A percentile compares a stretch with the other conserved stretches of the same genome.
These are phyloP conservation scores for Petunia axillaris DNA, from an alignment of 257 asterid genomes.

Conservation along the genomic window DNA sequence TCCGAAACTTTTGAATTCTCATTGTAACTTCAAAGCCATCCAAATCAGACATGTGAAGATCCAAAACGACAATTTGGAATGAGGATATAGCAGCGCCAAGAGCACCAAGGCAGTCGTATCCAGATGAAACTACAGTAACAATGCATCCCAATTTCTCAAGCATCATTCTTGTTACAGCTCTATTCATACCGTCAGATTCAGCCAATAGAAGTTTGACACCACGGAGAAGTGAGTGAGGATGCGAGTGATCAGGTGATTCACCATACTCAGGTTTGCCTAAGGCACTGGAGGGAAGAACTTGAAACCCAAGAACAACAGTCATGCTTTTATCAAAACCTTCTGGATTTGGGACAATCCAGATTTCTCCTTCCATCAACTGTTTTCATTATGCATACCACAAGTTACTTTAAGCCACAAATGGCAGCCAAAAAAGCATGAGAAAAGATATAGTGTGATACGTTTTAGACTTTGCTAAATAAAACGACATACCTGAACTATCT, in stretches of 20 bases:
- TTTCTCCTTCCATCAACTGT: constrained; percentile 97
- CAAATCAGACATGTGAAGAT: constrained; percentile 78
- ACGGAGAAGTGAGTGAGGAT: constrained; percentile 56
- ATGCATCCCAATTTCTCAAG: constrained; percentile 85
- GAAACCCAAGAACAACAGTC: constrained; percentile 79
- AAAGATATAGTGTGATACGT: background rate
- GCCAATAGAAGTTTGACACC: constrained; percentile 78
- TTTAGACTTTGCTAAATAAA: background rate
- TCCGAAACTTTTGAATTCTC: constrained; percentile 71
- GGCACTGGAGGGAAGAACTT: constrained; percentile 48
- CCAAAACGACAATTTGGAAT: constrained; percentile 66
- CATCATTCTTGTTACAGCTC: constrained; percentile 72
- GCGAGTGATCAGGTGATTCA: constrained; percentile 51
- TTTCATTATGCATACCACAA: background rate
- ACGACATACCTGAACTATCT: constrained; percentile 74
- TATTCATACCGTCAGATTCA: constrained; percentile 67
- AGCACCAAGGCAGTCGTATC: constrained; percentile 68
- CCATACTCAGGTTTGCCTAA: constrained; percentile 53
- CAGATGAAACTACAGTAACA: constrained; percentile 71
- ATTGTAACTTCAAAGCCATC: constrained; percentile 75
- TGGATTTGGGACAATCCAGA: constrained; percentile 67
- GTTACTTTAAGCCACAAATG: background rate
- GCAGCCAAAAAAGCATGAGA: background rate
- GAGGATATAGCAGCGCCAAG: constrained; percentile 54
- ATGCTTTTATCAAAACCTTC: constrained; percentile 75